Conservation (phyloP, 2,329 filamentous ascomycete species). For the Ophiostoma tasmaniense region DNA sequence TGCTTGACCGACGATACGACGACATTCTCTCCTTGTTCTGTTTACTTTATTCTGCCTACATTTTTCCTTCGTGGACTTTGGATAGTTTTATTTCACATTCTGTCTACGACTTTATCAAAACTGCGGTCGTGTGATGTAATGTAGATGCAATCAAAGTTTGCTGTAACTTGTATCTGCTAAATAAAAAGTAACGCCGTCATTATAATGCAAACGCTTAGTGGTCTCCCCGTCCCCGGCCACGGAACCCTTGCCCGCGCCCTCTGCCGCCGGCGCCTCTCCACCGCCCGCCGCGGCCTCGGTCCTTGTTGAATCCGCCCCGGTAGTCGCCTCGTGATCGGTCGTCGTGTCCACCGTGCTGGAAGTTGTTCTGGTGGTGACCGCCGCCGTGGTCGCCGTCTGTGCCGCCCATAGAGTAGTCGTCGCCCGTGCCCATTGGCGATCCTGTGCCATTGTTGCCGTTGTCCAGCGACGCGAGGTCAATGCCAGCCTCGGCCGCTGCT, state of each 20-base stretch:
- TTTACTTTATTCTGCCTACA: neutral
- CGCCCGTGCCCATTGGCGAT: slow-evolving; percentile 2
- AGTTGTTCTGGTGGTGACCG: neutral
- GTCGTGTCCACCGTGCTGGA: slow-evolving; percentile 26
- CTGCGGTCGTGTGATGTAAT: neutral
- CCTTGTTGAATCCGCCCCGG: slow-evolving; percentile 22
- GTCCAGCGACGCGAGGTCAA: slow-evolving; percentile 16
- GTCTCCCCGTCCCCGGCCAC: slow-evolving; percentile 21
- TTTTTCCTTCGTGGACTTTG: neutral
- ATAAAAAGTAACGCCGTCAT: neutral
- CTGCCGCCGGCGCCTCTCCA: slow-evolving; percentile 27
- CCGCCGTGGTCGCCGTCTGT: slow-evolving; percentile 2
- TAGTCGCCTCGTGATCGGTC: slow-evolving; percentile 8
- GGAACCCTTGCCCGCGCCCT: slow-evolving; percentile 23
- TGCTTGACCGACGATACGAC: slow-evolving; percentile 4
- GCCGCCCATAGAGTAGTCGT: slow-evolving; percentile 14
- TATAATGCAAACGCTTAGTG: neutral
- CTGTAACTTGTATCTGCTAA: neutral
- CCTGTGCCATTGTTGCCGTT: neutral
- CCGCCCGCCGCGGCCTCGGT: slow-evolving; percentile 29
- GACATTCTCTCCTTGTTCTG: neutral
- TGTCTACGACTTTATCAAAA: neutral
- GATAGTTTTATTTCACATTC: neutral
- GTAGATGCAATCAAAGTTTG: neutral
- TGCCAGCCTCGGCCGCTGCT: slow-evolving; percentile 27